Evolutionary conservation across 768 basidiomycete genomes (phyloP).

Genomic region (Pleurotus platypus): DNA sequence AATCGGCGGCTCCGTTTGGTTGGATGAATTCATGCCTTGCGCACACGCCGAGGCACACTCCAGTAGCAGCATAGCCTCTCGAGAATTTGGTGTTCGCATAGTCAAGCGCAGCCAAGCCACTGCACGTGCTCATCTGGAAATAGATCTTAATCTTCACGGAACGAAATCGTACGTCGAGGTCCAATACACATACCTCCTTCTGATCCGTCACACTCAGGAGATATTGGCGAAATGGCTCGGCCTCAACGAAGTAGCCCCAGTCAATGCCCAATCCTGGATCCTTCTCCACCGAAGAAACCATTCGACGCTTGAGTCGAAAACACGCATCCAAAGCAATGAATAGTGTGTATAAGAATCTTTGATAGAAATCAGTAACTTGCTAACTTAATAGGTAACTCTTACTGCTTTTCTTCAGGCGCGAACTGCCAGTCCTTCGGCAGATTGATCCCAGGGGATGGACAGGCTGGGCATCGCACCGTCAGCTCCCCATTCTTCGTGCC

Average conservation of each 20-base stretch:
- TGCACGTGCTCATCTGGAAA: neutral
- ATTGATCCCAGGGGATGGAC: conserved; percentile 23
- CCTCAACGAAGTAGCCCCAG: conserved; percentile 8
- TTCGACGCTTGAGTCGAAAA: conserved; percentile 19
- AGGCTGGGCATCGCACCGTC: conserved; percentile 20
- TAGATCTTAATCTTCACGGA: no score
- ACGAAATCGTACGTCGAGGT: neutral
- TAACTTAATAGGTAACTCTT: neutral
- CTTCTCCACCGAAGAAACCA: neutral
- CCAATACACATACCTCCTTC: neutral
- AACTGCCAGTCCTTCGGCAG: conserved; percentile 13
- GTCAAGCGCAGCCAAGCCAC: neutral
- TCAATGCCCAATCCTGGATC: conserved; percentile 12
- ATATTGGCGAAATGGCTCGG: conserved; percentile 11
- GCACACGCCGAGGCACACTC: conserved; percentile 8
- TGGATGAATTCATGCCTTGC: conserved; percentile 8
- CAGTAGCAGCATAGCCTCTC: neutral
- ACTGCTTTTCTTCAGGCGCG: neutral
- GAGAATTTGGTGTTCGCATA: conserved; percentile 2
- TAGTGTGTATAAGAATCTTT: conserved; percentile 18
- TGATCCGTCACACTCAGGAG: conserved; percentile 6
- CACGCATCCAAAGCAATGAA: conserved; percentile 22
- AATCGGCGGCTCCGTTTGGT: neutral
- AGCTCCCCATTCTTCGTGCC: conserved; percentile 10
- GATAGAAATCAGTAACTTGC: neutral